These are phyloP conservation scores for Tirmania nivea DNA, from an alignment of 495 filamentous ascomycete species.

Conservation along the genomic window DNA sequence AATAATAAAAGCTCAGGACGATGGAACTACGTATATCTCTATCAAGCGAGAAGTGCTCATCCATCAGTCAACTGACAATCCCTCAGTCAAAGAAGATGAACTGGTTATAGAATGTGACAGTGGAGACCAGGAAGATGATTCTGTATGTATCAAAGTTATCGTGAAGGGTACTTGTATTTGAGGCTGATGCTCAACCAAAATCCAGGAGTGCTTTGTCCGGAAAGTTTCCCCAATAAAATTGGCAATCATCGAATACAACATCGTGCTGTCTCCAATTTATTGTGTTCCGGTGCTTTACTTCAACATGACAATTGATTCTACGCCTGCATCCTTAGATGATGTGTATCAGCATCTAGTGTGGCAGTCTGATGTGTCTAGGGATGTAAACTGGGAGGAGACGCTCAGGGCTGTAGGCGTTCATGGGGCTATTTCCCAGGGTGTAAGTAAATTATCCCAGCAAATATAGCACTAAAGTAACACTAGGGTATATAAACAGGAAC, in stretches of 20 bases:
- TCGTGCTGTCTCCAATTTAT: conserved; percentile 8
- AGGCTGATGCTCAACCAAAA: no score
- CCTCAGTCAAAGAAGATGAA: no score
- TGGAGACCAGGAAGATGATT: no score
- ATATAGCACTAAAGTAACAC: neutral
- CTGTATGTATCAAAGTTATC: no score
- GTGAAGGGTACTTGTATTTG: no score
- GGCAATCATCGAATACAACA: conserved; percentile 7
- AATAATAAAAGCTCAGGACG: no score
- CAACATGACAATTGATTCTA: conserved; percentile 1
- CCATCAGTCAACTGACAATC: no score
- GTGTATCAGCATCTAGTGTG: conserved; percentile 6
- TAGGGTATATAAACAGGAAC: neutral
- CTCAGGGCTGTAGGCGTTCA: conserved; percentile 5
- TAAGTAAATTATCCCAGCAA: neutral
- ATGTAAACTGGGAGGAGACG: neutral
- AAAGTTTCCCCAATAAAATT: no score
- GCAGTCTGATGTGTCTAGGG: neutral
- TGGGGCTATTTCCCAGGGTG: conserved; percentile 9
- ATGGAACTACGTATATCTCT: no score
- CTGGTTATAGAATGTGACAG: no score
- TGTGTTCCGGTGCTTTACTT: conserved; percentile 10
- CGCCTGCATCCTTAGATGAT: neutral
- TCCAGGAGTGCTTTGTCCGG: no score
- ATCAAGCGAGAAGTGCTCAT: no score